Evolutionary conservation across 164 flowering plant species (phyloP), one percentile per base, ranked within the genome.

Genomic region (Macadamia integrifolia): DNA sequence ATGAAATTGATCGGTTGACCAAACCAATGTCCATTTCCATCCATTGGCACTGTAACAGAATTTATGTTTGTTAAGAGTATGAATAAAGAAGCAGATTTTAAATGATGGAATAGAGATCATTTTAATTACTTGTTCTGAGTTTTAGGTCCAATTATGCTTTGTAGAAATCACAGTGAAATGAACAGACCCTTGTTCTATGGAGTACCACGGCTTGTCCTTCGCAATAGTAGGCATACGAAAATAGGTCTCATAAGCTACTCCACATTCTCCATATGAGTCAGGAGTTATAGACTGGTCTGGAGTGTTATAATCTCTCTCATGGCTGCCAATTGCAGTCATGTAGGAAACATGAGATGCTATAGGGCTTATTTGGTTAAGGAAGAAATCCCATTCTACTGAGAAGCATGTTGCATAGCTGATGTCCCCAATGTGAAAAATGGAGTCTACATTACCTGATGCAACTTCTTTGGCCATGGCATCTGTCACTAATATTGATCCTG

Each of bases 231-330:
- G 98, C 96, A 93, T 89, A 2, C 79, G 97, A 67, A 91, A 89
- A 62, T 93, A 93, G 0, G 92, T 86, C 76, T 91, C 97, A 46
- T 93, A 93, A 15, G 96, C 74, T 28, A 93, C 82, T 50, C 98
- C 98, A 80, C 96, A 91, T 80, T 93, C 23, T 23, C 23, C 23
- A 23, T 23, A 23, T 23, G 23, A 23, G 23, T 23, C 23, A 23
- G 23, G 23, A 28, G 86, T 81, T 1, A 67, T 93, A 90, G 14
- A 84, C 75, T 9, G 97, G 87, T 35, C 88, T 91, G 1, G 93
- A 81, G 52, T 48, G 14, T 40, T 9, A 32, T 80, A 91, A 62
- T 93, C 95, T 78, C 95, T 90, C 67, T 92, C 98, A 66, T 92
- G 98, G 79, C 91, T 93, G 23, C 23, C 23, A 23, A 23, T 23